These are phyloP conservation scores for Saprolegnia diclina DNA, from an alignment of 352 stramenopile species.

Conservation along the genomic window DNA sequence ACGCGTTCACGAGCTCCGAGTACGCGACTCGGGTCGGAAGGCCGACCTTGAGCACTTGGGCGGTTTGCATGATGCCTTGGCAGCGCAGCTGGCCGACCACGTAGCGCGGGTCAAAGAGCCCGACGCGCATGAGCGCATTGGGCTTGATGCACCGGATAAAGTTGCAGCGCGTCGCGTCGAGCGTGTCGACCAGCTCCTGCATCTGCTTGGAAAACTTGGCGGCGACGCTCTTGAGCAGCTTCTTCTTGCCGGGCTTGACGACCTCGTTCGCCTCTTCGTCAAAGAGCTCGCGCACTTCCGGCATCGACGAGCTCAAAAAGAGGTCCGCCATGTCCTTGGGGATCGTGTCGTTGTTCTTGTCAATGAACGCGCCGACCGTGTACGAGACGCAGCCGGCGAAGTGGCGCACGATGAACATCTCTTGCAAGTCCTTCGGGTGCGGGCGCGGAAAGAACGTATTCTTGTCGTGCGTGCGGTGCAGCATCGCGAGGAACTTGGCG, in stretches of 20 bases:
- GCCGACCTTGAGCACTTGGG: conserved; percentile 82
- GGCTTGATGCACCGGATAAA: conserved; percentile 89
- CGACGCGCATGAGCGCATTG: conserved; percentile 68
- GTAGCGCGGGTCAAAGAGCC: conserved; percentile 69
- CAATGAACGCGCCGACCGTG: conserved; percentile 84
- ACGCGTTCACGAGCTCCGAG: conserved; percentile 56
- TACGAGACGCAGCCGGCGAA: conserved; percentile 88
- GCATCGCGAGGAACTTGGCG: conserved; percentile 72
- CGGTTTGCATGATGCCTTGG: conserved; percentile 81
- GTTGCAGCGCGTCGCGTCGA: conserved; percentile 80
- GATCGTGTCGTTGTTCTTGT: conserved; percentile 90
- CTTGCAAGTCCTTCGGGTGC: conserved; percentile 85
- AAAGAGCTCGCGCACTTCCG: conserved; percentile 61
- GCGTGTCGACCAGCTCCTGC: conserved; percentile 68
- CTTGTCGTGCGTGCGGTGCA: conserved; percentile 82
- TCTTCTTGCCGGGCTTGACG: conserved; percentile 64
- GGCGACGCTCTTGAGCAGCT: conserved; percentile 61
- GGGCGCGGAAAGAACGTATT: conserved; percentile 80
- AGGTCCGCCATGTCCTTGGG: conserved; percentile 77
- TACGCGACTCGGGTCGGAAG: conserved; percentile 77
- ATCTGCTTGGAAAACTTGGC: conserved; percentile 75
- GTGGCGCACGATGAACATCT: conserved; percentile 87
- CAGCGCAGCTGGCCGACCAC: conserved; percentile 80
- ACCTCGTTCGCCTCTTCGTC: conserved; percentile 46
- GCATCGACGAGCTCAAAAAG: conserved; percentile 65